Evolutionary conservation across 2,329 filamentous ascomycete species (phyloP), one percentile per base, ranked within the genome.

Genomic region (Colletotrichum gigasporum): DNA sequence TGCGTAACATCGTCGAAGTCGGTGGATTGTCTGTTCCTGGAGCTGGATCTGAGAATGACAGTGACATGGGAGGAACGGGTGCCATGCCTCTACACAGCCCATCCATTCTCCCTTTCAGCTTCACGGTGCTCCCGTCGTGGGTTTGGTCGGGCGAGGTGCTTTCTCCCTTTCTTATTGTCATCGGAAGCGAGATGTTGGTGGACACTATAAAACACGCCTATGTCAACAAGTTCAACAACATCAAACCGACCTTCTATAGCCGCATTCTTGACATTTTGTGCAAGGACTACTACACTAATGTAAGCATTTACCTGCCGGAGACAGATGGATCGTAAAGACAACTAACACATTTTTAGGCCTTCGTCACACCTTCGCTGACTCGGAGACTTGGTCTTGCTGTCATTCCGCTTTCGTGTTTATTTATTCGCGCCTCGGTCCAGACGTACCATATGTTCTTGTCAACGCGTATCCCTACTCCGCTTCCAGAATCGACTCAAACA

Each of bases 381-480:
- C 92, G 94, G 63, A 89, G 96, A 16, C 87, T 99, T 0, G 96
- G 96, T 1, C 83, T 99, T 1, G 96, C 96, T 0, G 90, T 98
- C 28, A 91, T 99, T 47, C 96, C 96, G 0, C 84, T 99, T 0
- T 95, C 94, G 2, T 98, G 94, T 70, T 88, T 99, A 48, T 97
- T 99, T 78, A 96, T 99, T 75, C 90, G 96, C 42, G 93, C 96
- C 47, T 94, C 93, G 1, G 86, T 98, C 42, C 96, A 99, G 75
- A 97, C 95, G 6, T 99, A 98, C 77, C 92, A 97, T 78, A 98
- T 98, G 95, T 97, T 98, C 73, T 86, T 98, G 12, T 92, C 94
- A 3, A 94, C 93, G 0, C 90, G 97, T 71, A 84, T 97, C 32
- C 91, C 93, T 0, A 86, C 91, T 8, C 92, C 93, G 0, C 83